Evolutionary conservation across 2,329 filamentous ascomycete genomes (phyloP).

Genomic region (Aspergillus puulaauensis): DNA sequence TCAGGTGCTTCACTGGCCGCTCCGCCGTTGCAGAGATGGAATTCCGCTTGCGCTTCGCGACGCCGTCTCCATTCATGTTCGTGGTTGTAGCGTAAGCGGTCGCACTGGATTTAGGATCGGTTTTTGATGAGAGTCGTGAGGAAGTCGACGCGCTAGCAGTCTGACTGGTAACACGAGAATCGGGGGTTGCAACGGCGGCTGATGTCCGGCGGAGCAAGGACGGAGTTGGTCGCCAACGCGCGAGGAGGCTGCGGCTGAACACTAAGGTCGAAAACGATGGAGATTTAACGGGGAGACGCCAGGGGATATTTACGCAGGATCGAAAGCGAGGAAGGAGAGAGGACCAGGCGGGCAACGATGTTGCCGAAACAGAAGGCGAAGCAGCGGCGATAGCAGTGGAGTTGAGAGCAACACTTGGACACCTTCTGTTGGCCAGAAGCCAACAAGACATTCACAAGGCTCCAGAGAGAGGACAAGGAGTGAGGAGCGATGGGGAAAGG

Average conservation of each 20-base stretch:
- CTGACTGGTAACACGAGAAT: conserved; percentile 13
- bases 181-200: conserved; percentile 10
- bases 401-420: conserved; percentile 26
- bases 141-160: conserved; percentile 14
- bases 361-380: conserved; percentile 14
- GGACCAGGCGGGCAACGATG: conserved; percentile 14
- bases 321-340: conserved; percentile 4
- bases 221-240: conserved; percentile 4
- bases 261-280: background rate
- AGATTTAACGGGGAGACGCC: background rate
- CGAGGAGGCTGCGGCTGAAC: background rate
- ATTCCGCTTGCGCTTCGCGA: conserved; percentile 57
- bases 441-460: conserved; percentile 38
- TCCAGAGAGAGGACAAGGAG: conserved; percentile 12
- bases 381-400: conserved; percentile 11
- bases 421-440: conserved; percentile 29
- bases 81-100: conserved; percentile 32
- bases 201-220: conserved; percentile 4
- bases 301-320: background rate
- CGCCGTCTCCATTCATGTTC: conserved; percentile 50
- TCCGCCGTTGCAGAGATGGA: conserved; percentile 50
- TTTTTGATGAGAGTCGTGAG: conserved; percentile 7
- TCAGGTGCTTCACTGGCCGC: conserved; percentile 57
- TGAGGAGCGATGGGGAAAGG: conserved; percentile 15
- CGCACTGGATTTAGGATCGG: conserved; percentile 5